These are phyloP conservation scores for Suillus placidus DNA, from an alignment of 768 basidiomycete species.

Conservation along the genomic window DNA sequence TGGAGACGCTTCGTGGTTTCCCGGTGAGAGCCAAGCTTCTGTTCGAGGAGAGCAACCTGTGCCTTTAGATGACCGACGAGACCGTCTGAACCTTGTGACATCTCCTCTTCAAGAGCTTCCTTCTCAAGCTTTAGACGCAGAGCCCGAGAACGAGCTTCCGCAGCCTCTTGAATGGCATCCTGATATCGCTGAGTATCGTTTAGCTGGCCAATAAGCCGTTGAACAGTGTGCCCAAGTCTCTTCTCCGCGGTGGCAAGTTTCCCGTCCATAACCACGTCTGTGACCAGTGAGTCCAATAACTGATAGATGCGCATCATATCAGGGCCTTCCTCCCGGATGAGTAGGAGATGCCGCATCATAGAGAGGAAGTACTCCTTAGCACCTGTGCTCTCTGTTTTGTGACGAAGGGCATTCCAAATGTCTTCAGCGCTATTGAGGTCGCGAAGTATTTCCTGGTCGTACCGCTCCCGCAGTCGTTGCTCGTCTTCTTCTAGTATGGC, in stretches of 20 bases:
- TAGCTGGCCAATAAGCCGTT: slow-evolving; percentile 84
- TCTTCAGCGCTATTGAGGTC: slow-evolving; percentile 83
- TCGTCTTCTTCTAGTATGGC: slow-evolving; percentile 74
- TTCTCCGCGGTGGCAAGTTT: slow-evolving; percentile 84
- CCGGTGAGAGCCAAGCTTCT: slow-evolving; percentile 76
- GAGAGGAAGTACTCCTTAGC: slow-evolving; percentile 87
- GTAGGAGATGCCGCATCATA: slow-evolving; percentile 91
- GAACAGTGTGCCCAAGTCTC: slow-evolving; percentile 86
- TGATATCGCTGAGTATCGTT: slow-evolving; percentile 88
- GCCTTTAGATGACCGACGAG: slow-evolving; percentile 81
- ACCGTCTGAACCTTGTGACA: slow-evolving; percentile 80
- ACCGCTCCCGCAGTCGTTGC: slow-evolving; percentile 64
- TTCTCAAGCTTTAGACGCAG: slow-evolving; percentile 79
- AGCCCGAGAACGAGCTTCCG: slow-evolving; percentile 63
- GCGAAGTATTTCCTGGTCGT: slow-evolving; percentile 75
- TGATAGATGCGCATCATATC: slow-evolving; percentile 87
- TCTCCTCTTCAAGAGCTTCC: slow-evolving; percentile 77
- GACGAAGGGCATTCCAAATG: slow-evolving; percentile 79
- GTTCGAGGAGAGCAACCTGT: slow-evolving; percentile 68
- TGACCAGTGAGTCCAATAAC: slow-evolving; percentile 85
- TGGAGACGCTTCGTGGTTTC: slow-evolving; percentile 78
- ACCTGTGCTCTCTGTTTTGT: slow-evolving; percentile 75
- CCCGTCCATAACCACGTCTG: slow-evolving; percentile 91
- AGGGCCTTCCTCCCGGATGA: slow-evolving; percentile 87
- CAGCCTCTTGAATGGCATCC: slow-evolving; percentile 75